These are phyloP conservation scores for Calamus simplicifolius DNA, from an alignment of 176 grass and related monocot genomes.

Conservation along the genomic window DNA sequence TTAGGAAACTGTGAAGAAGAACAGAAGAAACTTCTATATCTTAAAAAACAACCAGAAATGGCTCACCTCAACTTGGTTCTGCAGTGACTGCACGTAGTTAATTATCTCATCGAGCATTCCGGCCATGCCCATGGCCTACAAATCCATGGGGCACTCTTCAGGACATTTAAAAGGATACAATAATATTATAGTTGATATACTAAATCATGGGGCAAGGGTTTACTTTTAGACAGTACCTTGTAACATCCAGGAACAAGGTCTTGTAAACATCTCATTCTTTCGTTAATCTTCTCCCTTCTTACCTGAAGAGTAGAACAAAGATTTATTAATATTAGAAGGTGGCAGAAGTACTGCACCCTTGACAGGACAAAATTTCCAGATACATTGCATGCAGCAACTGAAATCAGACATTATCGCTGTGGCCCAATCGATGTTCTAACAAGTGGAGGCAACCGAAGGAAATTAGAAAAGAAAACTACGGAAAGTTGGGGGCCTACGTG, in stretches of 20 bases:
- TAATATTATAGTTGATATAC: no score
- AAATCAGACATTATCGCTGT: background rate
- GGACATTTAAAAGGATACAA: background rate
- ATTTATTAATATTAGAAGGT: no score
- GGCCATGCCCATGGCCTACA: constrained; percentile 12
- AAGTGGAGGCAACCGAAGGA: background rate
- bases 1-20: background rate
- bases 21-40: background rate
- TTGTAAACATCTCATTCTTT: constrained; percentile 23
- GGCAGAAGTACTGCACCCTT: no score
- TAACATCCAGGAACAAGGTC: constrained; percentile 24
- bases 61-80: constrained; percentile 25
- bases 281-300: constrained; percentile 22
- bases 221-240: constrained; percentile 5
- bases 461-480: no score
- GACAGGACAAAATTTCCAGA: no score
- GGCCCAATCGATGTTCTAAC: background rate
- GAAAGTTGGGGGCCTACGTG: no score
- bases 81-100: constrained; percentile 26
- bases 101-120: constrained; percentile 23
- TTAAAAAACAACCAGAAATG: background rate
- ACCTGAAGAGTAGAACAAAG: background rate
- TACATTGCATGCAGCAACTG: background rate
- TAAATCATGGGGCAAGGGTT: no score
- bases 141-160: background rate